Evolutionary conservation across 1,284 basidiomycete species (phyloP).

Genomic region (Lignosus rhinocerotis): DNA sequence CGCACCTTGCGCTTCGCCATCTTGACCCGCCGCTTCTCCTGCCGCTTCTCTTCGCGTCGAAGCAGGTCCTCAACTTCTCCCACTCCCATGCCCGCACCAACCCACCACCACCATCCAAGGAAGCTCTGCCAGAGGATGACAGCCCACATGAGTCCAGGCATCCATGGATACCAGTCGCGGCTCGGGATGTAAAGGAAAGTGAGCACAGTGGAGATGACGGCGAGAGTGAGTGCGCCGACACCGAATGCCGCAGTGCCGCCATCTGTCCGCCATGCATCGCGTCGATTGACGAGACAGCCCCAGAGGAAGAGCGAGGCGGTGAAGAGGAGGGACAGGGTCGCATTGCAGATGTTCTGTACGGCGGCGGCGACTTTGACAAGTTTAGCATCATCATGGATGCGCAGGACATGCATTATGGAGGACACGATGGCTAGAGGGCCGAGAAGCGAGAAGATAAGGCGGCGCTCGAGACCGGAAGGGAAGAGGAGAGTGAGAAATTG

Average conservation of each 20-base stretch:
- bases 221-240: slow-evolving; percentile 75
- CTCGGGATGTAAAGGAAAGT: slow-evolving; percentile 85
- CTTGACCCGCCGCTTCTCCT: slow-evolving; percentile 44
- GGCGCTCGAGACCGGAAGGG: slow-evolving; percentile 88
- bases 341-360: slow-evolving; percentile 93
- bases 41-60: slow-evolving; percentile 57
- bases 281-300: slow-evolving; percentile 89
- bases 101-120: slow-evolving; percentile 97
- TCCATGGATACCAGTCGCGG: slow-evolving; percentile 83
- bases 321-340: slow-evolving; percentile 92
- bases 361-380: slow-evolving; percentile 70
- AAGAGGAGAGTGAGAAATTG: slow-evolving; percentile 97
- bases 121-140: slow-evolving; percentile 93
- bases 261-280: slow-evolving; percentile 92
- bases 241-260: slow-evolving; percentile 97
- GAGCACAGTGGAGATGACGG: slow-evolving; percentile 77
- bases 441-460: slow-evolving; percentile 86
- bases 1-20: slow-evolving; percentile 42
- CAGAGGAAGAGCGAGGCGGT: slow-evolving; percentile 88
- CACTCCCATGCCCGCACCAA: slow-evolving; percentile 82
- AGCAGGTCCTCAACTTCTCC: slow-evolving; percentile 64
- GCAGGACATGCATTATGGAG: slow-evolving; percentile 83
- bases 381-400: slow-evolving; percentile 52
- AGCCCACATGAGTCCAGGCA: slow-evolving; percentile 83
- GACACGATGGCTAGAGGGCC: slow-evolving; percentile 89